phyloP scores from a whole-genome alignment of 768 basidiomycete species.

The Serendipita sp. region DNA sequence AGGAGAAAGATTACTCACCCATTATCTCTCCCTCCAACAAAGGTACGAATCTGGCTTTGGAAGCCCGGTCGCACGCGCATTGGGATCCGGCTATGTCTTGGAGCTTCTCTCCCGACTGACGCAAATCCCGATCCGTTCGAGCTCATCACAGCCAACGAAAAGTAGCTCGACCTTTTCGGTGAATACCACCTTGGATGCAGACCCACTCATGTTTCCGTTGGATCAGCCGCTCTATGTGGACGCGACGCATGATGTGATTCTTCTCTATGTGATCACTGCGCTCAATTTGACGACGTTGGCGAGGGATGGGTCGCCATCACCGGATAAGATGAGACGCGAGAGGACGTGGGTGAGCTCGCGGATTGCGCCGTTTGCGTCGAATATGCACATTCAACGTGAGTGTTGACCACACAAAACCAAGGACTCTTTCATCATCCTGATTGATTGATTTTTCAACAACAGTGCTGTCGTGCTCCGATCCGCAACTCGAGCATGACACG shows the following conservation, averaged over 20 bases:
- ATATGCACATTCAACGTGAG: slow-evolving; percentile 63
- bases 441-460: not conserved
- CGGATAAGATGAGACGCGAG: slow-evolving; percentile 49
- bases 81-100: slow-evolving; percentile 67
- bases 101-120: slow-evolving; percentile 74
- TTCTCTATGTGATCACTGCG: slow-evolving; percentile 76
- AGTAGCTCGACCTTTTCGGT: not conserved
- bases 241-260: slow-evolving; percentile 73
- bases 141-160: slow-evolving; percentile 21
- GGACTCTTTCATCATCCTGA: not conserved
- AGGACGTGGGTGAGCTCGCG: slow-evolving; percentile 18
- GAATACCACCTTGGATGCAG: slow-evolving; percentile 26
- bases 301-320: slow-evolving; percentile 54
- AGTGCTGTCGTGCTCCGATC: slow-evolving; percentile 14
- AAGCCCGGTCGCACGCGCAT: slow-evolving; percentile 58
- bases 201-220: slow-evolving; percentile 19
- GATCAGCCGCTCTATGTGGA: slow-evolving; percentile 24
- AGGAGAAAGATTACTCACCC: slow-evolving; percentile 14
- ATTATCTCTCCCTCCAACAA: slow-evolving; percentile 7
- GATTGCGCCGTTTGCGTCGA: slow-evolving; percentile 27
- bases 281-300: slow-evolving; percentile 69
- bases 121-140: slow-evolving; percentile 12
- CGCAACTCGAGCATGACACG: slow-evolving; percentile 17
- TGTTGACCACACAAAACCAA: too few relatives aligned
- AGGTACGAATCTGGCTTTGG: slow-evolving; percentile 67